phyloP scores from a whole-genome alignment of 169 alveolate genomes.

The Neospora caninum region DNA sequence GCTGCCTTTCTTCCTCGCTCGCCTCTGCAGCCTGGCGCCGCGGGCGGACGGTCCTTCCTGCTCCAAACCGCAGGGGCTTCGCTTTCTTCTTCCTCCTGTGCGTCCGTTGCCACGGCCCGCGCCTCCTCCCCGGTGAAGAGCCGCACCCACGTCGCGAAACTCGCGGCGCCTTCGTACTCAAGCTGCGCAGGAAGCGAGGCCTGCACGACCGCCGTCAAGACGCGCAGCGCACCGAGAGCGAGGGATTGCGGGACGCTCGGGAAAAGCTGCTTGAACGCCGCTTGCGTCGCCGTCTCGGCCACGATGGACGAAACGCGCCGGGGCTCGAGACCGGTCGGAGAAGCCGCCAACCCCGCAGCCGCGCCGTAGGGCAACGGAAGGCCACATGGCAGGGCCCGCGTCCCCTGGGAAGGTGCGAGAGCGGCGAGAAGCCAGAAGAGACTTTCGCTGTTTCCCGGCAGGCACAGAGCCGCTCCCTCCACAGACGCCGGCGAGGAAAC shows the following conservation, averaged over 20 bases:
- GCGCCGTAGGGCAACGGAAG: too few species aligned
- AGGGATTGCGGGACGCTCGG: neutral
- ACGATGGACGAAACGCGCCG: too few species aligned
- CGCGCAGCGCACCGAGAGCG: constrained; percentile 11
- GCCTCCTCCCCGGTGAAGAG: neutral
- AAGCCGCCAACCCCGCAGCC: too few species aligned
- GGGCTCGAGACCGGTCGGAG: too few species aligned
- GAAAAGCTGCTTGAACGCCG: neutral
- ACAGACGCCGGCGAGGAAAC: neutral
- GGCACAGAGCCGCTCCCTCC: neutral
- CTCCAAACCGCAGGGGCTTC: neutral
- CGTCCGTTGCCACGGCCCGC: neutral
- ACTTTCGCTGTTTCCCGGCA: neutral
- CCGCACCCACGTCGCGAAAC: neutral
- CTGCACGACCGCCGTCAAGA: neutral
- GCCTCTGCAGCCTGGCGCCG: neutral
- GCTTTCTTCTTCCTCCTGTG: neutral
- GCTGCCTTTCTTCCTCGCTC: neutral
- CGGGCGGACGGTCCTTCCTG: neutral
- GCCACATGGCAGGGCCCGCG: too few species aligned
- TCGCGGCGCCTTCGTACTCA: neutral
- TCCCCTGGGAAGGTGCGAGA: neutral
- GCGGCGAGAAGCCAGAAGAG: neutral
- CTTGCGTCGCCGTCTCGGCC: neutral
- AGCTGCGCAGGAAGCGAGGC: neutral